phyloP scores from a whole-genome alignment of 78 protist genomes.

The Goniomonas avonlea region DNA sequence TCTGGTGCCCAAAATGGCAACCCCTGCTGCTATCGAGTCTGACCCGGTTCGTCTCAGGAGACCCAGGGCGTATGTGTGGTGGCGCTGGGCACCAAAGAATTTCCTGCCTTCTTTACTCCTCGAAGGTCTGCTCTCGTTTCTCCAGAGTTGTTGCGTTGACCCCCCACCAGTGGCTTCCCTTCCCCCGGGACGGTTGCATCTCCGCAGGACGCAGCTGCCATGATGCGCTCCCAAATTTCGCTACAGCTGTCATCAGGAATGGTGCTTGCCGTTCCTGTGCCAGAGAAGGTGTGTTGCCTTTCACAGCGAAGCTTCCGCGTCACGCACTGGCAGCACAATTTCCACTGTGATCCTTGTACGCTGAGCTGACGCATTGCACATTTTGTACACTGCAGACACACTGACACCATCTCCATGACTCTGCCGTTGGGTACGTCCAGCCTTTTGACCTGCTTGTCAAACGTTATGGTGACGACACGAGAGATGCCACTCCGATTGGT shows the following conservation, averaged over 20 bases:
- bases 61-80: conserved; percentile 72
- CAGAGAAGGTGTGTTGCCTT: too few relatives aligned
- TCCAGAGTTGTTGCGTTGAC: neutral
- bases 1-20: too few relatives aligned
- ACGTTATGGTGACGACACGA: neutral
- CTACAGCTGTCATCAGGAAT: too few relatives aligned
- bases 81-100: conserved; percentile 40
- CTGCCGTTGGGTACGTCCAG: too few relatives aligned
- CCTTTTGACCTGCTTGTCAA: conserved; percentile 5
- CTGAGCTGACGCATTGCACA: too few relatives aligned
- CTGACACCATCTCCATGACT: too few relatives aligned
- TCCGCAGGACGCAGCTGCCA: neutral
- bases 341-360: too few relatives aligned
- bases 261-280: too few relatives aligned
- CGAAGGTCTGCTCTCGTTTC: conserved; percentile 27
- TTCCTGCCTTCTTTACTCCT: conserved; percentile 85
- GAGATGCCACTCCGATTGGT: too few relatives aligned
- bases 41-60: conserved; percentile 4
- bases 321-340: too few relatives aligned
- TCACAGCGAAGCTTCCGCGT: too few relatives aligned
- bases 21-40: neutral
- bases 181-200: neutral
- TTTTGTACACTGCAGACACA: too few relatives aligned
- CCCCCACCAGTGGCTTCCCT: neutral
- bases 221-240: neutral